These are phyloP conservation scores for Naganishia vishniacii DNA, from an alignment of 768 basidiomycete species.

Conservation along the genomic window DNA sequence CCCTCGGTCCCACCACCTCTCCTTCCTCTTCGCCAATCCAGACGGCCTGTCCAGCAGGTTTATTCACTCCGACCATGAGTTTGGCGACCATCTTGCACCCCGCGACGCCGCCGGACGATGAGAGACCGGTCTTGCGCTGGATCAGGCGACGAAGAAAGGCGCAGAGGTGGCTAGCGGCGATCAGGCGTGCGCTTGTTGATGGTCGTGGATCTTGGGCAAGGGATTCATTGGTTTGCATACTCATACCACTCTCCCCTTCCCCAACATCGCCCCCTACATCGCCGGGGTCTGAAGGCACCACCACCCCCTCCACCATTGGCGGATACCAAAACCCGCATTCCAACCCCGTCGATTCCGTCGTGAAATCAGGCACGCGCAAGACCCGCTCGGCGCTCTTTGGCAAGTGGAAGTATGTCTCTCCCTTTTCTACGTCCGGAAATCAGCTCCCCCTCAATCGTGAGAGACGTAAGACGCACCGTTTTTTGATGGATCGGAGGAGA, in stretches of 20 bases:
- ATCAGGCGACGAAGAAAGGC: slow-evolving; percentile 27
- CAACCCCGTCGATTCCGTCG: neutral
- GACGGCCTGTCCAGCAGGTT: slow-evolving; percentile 32
- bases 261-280: no score
- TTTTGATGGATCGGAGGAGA: neutral
- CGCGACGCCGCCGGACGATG: slow-evolving; percentile 29
- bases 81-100: slow-evolving; percentile 31
- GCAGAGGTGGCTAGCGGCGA: slow-evolving; percentile 29
- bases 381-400: neutral
- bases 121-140: slow-evolving; percentile 23
- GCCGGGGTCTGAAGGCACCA: no score
- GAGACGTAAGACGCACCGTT: slow-evolving; percentile 3
- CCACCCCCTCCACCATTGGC: neutral
- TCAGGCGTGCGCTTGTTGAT: neutral
- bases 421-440: neutral
- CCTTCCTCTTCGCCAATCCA: neutral
- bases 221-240: no score
- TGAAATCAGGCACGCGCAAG: neutral
- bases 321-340: slow-evolving; percentile 16
- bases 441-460: neutral
- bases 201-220: neutral
- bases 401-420: slow-evolving; percentile 13
- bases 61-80: slow-evolving; percentile 26
- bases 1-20: neutral
- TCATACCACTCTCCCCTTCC: neutral